Conservation (phyloP, 2,329 filamentous ascomycete genomes). For the Reticulascus tulasneorum region DNA sequence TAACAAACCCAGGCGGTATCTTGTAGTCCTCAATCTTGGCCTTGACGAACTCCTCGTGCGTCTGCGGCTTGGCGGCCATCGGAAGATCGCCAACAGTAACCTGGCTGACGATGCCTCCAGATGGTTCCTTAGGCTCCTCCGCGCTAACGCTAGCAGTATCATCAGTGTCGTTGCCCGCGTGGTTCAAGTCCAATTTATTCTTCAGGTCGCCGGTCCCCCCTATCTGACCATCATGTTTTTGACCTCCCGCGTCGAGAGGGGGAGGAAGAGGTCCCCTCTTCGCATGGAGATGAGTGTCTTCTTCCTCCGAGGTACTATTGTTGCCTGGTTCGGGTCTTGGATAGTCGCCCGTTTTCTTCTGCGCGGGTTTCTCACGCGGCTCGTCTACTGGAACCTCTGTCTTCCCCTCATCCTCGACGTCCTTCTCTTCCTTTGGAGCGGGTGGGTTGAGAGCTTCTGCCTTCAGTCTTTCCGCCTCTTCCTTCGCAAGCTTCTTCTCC, state of each 20-base stretch:
- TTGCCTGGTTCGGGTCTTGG: conserved; percentile 9
- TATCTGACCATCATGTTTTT: no score
- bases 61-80: conserved; percentile 37
- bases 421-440: background rate
- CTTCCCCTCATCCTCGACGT: conserved; percentile 4
- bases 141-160: conserved; percentile 11
- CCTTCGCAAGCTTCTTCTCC: background rate
- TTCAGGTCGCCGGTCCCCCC: conserved; percentile 18
- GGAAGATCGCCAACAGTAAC: conserved; percentile 20
- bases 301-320: conserved; percentile 9
- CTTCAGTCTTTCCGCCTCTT: background rate
- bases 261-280: conserved; percentile 7
- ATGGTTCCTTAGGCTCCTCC: conserved; percentile 14
- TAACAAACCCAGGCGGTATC: conserved; percentile 48
- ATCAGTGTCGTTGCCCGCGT: conserved; percentile 7
- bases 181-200: conserved; percentile 19
- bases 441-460: background rate
- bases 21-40: conserved; percentile 37
- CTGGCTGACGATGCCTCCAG: conserved; percentile 18
- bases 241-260: no score
- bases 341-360: conserved; percentile 14
- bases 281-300: conserved; percentile 10
- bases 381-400: conserved; percentile 9
- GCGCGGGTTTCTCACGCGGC: conserved; percentile 4
- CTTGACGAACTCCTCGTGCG: conserved; percentile 52